Evolutionary conservation across 2,329 filamentous ascomycete genomes (phyloP).

Genomic region (Diaporthe velutina): DNA sequence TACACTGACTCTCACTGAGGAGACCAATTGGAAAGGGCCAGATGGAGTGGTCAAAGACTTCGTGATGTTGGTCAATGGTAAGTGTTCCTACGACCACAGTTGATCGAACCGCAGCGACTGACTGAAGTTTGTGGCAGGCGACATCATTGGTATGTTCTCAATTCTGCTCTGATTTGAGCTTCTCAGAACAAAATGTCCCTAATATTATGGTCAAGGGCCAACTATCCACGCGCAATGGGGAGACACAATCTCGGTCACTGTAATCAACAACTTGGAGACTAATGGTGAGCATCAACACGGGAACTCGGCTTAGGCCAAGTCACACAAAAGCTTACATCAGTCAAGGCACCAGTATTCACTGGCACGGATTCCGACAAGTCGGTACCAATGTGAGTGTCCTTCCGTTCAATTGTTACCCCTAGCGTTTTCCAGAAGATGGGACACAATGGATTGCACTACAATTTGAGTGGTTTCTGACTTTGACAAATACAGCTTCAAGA

Average conservation of each 20-base stretch:
- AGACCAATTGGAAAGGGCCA: conserved; percentile 46
- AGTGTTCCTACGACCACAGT: conserved; percentile 44
- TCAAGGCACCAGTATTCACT: conserved; percentile 59
- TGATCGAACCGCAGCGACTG: conserved; percentile 31
- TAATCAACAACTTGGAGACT: conserved; percentile 73
- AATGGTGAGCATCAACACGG: conserved; percentile 47
- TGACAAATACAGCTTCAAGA: conserved; percentile 52
- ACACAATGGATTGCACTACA: too few species aligned
- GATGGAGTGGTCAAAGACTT: conserved; percentile 47
- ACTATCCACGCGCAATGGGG: conserved; percentile 66
- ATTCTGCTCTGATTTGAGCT: background rate
- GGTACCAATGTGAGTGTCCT: conserved; percentile 47
- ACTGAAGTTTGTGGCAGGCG: conserved; percentile 25
- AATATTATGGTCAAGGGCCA: conserved; percentile 55
- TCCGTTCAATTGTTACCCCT: too few species aligned
- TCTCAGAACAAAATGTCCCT: background rate
- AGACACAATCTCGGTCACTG: conserved; percentile 67
- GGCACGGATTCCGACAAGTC: conserved; percentile 62
- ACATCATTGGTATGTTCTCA: conserved; percentile 32
- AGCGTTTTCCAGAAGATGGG: background rate
- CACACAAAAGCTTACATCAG: conserved; percentile 20
- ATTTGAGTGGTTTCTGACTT: background rate
- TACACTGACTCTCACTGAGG: conserved; percentile 45
- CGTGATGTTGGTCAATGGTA: conserved; percentile 63
- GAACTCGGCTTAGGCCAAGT: background rate